These are phyloP conservation scores for Plenodomus biglobosus DNA, from an alignment of 2,329 filamentous ascomycete species.

Conservation along the genomic window DNA sequence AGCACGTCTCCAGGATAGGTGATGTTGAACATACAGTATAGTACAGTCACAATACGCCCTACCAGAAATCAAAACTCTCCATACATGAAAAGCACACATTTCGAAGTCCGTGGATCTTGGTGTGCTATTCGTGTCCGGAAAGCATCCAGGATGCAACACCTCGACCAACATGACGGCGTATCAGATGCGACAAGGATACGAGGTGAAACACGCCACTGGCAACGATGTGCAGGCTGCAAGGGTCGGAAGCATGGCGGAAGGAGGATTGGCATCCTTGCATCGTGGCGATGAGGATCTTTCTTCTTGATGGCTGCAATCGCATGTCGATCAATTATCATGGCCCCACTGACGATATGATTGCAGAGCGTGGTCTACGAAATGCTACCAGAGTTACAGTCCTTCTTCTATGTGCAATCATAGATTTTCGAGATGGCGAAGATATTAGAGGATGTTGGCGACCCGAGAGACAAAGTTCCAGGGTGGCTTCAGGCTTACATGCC, in stretches of 20 bases:
- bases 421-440: conserved; percentile 2
- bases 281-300: conserved; percentile 6
- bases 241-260: conserved; percentile 13
- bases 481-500: conserved; percentile 25
- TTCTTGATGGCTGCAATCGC: not conserved
- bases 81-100: no score
- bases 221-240: conserved; percentile 13
- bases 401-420: no score
- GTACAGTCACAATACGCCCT: no score
- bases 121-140: not conserved
- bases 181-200: conserved; percentile 17
- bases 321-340: not conserved
- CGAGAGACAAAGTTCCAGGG: conserved; percentile 5
- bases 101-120: no score
- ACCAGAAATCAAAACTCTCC: no score
- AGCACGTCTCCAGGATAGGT: not conserved
- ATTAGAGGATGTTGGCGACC: not conserved
- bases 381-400: no score
- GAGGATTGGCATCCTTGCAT: conserved; percentile 20
- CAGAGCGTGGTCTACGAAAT: no score
- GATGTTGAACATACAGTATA: not conserved
- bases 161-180: conserved; percentile 5
- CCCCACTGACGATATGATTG: not conserved
- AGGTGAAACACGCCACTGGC: conserved; percentile 30
- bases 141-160: not conserved